phyloP scores from a whole-genome alignment of 257 asterid species.

The Rubia yunnanensis region DNA sequence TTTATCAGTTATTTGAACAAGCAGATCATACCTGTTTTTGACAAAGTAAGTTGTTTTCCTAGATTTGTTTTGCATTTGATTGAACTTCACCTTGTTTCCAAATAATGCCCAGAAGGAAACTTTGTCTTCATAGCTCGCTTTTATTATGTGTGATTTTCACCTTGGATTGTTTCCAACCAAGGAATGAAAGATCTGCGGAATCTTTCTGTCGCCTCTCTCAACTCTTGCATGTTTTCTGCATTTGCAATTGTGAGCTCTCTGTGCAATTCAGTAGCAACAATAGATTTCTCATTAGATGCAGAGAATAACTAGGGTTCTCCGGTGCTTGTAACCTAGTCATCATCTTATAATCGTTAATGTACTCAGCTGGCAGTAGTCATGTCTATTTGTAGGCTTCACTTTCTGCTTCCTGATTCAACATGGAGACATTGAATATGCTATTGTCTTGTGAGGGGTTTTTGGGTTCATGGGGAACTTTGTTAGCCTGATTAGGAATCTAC shows the following conservation, averaged over 20 bases:
- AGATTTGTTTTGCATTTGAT: neutral
- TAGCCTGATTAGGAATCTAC: neutral
- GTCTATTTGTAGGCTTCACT: neutral
- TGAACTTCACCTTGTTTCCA: neutral
- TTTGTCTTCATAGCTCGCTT: neutral
- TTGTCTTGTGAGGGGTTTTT: neutral
- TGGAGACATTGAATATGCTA: neutral
- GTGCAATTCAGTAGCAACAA: neutral
- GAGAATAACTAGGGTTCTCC: neutral
- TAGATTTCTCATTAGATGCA: neutral
- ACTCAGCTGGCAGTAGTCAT: neutral
- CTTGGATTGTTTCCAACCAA: neutral
- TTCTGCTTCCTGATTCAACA: neutral
- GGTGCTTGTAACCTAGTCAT: neutral
- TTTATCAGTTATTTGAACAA: slow-evolving; percentile 69
- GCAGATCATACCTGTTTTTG: slow-evolving; percentile 82
- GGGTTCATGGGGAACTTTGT: neutral
- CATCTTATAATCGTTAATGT: neutral
- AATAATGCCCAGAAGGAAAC: neutral
- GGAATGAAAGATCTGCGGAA: neutral
- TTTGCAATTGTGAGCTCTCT: neutral
- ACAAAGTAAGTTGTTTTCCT: slow-evolving; percentile 49
- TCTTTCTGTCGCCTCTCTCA: neutral
- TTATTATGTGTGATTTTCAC: neutral
- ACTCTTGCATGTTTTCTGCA: neutral